Base-by-base conservation (phyloP, 257 asterid genomes). In the Lantana camara region DNA sequence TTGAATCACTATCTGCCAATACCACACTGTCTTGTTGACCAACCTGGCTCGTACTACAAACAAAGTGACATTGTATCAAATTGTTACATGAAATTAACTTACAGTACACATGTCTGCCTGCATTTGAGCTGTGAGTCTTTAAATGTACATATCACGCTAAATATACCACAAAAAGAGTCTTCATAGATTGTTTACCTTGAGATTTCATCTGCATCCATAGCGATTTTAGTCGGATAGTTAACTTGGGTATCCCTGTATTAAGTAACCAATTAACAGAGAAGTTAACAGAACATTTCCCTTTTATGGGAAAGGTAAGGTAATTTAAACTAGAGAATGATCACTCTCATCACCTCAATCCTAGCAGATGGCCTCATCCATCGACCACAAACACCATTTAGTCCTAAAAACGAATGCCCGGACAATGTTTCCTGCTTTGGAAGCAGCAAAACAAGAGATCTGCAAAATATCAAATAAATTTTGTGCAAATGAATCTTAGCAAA, bases 401-500 rank as follows among this genome's bases (percentile, higher is more conserved):
- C 84, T 32, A 75, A 73, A 50, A 83, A 50, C 8, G 86, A 79
- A 82, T 83, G 89, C 52, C 86, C 80, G 29, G 86, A 83, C 59
- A 83, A 69, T 32, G 89, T 80, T 75, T 83, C 89, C 69, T 83
- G 73, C 68, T 77, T 77, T 60, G 89, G 84, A 72, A 70, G 83
- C 49, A 80, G 74, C 41, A 80, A 64, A 65, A 63, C 59, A 60
- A 80, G 74, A 60, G 75, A 67, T 60, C 88, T 79, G 80, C 77
- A 71, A 38, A 63, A 47, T 49, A 56, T 51, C 27, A 9, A 29
- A 15, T 37, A 30, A 30, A 30, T 47, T 22, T 48, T 22, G 16
- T 3, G 38, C 3, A 37, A 38, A 20, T 21, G 47, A 27, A 51
- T 47, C 58, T 32, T 34, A 23, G 45, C 47, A 63, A 40, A 41